Percentiles rank a stretch among this genome's conserved stretches.
phyloP scores from a whole-genome alignment of 495 filamentous ascomycete species.

The Aspergillus haitiensis region DNA sequence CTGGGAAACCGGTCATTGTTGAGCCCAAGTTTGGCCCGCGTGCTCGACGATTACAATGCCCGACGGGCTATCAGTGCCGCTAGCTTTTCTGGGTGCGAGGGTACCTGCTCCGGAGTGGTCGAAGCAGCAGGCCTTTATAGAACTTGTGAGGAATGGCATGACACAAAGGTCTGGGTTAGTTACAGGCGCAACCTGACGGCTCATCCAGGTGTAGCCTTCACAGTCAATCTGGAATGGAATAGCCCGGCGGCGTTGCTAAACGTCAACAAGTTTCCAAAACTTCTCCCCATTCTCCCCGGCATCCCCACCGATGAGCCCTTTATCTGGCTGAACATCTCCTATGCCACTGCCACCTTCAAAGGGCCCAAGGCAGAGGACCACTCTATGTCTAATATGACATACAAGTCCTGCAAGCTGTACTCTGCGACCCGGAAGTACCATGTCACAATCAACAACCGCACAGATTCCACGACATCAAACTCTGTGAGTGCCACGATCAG shows the following conservation, averaged over 20 bases:
- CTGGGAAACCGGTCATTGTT: background rate
- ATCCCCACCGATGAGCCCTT: background rate
- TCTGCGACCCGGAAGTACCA: background rate
- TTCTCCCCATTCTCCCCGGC: too few species aligned
- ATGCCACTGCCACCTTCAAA: background rate
- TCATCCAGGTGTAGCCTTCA: background rate
- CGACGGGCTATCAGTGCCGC: background rate
- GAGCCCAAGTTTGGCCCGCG: background rate
- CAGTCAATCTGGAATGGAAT: background rate
- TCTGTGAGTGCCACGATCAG: background rate
- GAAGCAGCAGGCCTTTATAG: background rate
- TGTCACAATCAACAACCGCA: background rate
- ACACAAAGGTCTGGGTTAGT: background rate
- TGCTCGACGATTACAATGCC: background rate
- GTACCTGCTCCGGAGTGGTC: background rate
- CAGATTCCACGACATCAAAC: background rate
- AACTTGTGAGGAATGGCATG: background rate
- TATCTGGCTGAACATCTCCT: conserved; percentile 1
- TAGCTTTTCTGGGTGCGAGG: background rate
- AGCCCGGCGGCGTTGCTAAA: background rate
- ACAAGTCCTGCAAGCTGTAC: background rate
- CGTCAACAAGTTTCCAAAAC: background rate
- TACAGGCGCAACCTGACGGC: background rate
- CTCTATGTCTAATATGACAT: background rate
- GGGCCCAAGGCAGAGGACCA: background rate